Evolutionary conservation across 768 basidiomycete species (phyloP).

Genomic region (Suillus variegatus): DNA sequence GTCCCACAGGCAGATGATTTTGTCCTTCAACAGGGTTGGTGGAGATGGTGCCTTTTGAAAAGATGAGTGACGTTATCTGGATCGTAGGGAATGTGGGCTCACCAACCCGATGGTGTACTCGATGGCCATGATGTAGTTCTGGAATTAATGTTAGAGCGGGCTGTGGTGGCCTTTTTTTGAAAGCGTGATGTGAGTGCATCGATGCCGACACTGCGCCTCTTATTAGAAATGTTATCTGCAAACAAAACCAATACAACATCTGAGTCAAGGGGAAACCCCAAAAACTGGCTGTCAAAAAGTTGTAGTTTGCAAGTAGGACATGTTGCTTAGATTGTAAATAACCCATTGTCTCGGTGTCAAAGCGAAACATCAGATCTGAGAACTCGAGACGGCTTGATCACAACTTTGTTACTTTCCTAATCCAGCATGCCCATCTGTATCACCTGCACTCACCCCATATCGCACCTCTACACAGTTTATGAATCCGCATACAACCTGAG

Average conservation of each 20-base stretch:
- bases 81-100: neutral
- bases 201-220: neutral
- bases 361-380: neutral
- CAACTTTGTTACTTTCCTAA: constrained; percentile 3
- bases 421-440: constrained; percentile 77
- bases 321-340: neutral
- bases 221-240: neutral
- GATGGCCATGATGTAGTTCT: neutral
- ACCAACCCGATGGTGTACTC: neutral
- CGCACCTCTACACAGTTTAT: constrained; percentile 81
- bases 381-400: neutral
- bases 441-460: constrained; percentile 63
- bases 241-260: neutral
- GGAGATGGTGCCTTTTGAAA: constrained; percentile 3
- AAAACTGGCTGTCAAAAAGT: neutral
- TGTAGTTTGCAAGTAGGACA: neutral
- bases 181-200: neutral
- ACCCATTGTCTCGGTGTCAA: neutral
- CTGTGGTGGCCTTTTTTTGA: neutral
- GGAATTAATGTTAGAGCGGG: too few species aligned
- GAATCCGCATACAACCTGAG: constrained; percentile 76
- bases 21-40: neutral
- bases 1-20: constrained; percentile 2
- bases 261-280: neutral
- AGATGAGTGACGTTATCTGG: neutral